Conservation (phyloP, 1,284 basidiomycete species). For the Vanrija pseudolonga region DNA sequence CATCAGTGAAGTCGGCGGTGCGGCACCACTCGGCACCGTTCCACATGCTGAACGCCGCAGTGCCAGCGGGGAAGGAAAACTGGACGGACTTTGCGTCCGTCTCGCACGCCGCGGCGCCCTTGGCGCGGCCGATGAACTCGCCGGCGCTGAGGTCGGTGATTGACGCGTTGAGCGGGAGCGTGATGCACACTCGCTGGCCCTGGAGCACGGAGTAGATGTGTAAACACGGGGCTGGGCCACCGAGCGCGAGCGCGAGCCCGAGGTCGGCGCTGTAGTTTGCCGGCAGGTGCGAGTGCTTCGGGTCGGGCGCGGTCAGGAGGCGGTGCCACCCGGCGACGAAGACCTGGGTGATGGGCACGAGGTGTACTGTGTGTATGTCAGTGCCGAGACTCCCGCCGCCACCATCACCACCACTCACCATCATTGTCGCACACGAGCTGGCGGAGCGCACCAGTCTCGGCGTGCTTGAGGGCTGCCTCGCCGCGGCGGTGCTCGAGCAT, state of each 20-base stretch:
- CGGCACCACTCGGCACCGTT: conserved; percentile 14
- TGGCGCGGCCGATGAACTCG: neutral
- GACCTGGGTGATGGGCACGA: conserved; percentile 29
- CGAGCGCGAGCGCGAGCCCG: conserved; percentile 16
- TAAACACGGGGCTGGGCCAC: neutral
- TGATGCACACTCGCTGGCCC: conserved; percentile 12
- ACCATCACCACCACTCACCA: too few relatives aligned
- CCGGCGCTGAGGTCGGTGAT: neutral
- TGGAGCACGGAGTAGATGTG: conserved; percentile 18
- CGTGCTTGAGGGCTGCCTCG: neutral
- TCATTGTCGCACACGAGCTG: conserved; percentile 11
- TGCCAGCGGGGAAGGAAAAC: neutral
- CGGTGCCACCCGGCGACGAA: conserved; percentile 31
- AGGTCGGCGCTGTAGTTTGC: conserved; percentile 19
- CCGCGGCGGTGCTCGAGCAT: neutral
- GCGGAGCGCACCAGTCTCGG: conserved; percentile 3
- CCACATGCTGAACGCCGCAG: conserved; percentile 10
- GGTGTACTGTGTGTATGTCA: neutral
- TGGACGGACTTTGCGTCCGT: too few relatives aligned
- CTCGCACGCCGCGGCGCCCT: too few relatives aligned
- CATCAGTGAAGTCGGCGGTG: conserved; percentile 30
- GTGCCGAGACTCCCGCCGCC: neutral
- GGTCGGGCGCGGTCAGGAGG: conserved; percentile 20
- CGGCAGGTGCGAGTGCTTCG: too few relatives aligned
- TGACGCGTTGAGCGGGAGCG: conserved; percentile 9